Conservation (phyloP, 164 flowering plant genomes). For the Saururus chinensis region DNA sequence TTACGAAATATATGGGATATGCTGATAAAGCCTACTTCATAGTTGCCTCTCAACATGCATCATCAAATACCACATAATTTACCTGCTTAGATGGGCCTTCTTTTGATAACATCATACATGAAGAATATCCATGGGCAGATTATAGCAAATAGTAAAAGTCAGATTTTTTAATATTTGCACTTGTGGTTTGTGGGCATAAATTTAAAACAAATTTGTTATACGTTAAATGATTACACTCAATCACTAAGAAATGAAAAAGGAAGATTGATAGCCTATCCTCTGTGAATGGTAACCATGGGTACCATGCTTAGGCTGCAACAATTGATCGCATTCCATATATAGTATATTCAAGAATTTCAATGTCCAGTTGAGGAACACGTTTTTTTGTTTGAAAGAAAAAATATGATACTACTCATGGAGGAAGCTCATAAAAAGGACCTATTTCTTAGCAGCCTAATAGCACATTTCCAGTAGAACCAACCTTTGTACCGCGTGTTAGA, state of each 20-base stretch:
- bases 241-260: too few relatives aligned
- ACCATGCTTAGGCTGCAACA: neutral
- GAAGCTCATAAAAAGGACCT: too few relatives aligned
- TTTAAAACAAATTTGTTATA: too few relatives aligned
- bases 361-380: neutral
- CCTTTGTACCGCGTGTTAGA: conserved; percentile 97
- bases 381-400: too few relatives aligned
- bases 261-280: too few relatives aligned
- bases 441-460: too few relatives aligned
- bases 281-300: neutral
- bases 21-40: neutral
- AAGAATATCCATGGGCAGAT: neutral
- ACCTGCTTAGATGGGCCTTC: neutral
- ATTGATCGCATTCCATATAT: neutral
- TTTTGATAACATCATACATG: neutral
- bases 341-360: too few relatives aligned
- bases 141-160: too few relatives aligned
- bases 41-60: neutral
- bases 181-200: too few relatives aligned
- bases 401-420: too few relatives aligned
- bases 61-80: neutral
- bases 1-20: neutral
- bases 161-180: too few relatives aligned
- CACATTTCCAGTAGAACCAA: conserved; percentile 9
- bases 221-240: too few relatives aligned